Conservation (phyloP, 2,329 filamentous ascomycete genomes). For the Drechslerella coelobrocha region DNA sequence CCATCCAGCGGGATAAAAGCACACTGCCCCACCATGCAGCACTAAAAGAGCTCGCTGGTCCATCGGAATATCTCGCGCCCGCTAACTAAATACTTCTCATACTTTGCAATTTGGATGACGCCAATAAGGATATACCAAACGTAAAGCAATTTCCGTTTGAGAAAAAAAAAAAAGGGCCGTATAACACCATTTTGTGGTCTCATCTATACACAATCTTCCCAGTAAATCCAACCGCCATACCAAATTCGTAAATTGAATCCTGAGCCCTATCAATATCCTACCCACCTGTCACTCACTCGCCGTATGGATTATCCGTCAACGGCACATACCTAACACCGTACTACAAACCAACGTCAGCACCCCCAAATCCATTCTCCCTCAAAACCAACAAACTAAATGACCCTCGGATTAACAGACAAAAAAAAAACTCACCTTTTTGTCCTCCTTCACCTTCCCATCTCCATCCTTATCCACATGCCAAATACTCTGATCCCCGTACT, state of each 20-base stretch:
- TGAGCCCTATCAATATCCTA: background rate
- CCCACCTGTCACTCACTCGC: constrained; percentile 35
- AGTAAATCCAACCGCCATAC: too few species aligned
- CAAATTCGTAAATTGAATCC: too few species aligned
- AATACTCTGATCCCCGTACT: constrained; percentile 67
- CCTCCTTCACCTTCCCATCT: constrained; percentile 67
- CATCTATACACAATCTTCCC: too few species aligned
- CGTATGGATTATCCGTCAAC: constrained; percentile 71
- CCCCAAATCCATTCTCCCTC: background rate
- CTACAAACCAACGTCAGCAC: constrained; percentile 56
- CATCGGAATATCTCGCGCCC: background rate
- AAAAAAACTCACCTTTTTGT: constrained; percentile 58
- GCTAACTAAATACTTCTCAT: too few species aligned
- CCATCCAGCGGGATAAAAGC: too few species aligned
- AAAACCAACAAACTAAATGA: constrained; percentile 2
- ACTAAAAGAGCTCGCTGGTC: too few species aligned
- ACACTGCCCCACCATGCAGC: background rate
- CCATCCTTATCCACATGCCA: constrained; percentile 77
- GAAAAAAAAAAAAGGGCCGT: too few species aligned
- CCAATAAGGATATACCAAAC: too few species aligned
- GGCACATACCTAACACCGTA: constrained; percentile 80
- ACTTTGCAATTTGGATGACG: too few species aligned
- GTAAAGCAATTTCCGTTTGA: too few species aligned
- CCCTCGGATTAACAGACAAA: background rate
- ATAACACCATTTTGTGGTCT: too few species aligned